Evolutionary conservation across 176 grass and related monocot genomes (phyloP).

Genomic region (Pontederia crassipes): DNA sequence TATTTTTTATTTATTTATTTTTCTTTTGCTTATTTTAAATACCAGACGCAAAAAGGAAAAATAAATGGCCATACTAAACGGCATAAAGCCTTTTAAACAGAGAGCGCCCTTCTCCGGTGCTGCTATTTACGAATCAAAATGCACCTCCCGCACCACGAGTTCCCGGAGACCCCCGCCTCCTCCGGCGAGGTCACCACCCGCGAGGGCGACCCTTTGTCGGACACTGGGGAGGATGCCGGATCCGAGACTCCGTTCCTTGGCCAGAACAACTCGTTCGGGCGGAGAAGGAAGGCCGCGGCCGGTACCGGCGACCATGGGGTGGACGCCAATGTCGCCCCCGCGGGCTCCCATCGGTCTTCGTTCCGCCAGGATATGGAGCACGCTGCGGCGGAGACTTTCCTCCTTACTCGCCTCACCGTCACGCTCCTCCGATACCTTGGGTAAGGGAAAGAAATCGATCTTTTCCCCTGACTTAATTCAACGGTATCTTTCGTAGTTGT

Average conservation of each 20-base stretch:
- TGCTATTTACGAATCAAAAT: no score
- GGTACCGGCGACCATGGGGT: background rate
- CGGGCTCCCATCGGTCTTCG: slow-evolving; percentile 22
- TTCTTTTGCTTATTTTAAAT: no score
- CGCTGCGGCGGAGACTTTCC: slow-evolving; percentile 84
- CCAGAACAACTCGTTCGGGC: slow-evolving; percentile 13
- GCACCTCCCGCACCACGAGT: no score
- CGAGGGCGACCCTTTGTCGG: no score
- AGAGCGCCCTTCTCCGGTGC: no score
- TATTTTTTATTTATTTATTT: no score
- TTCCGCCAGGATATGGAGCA: slow-evolving; percentile 52
- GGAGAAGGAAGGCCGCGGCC: background rate
- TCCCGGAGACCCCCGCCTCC: no score
- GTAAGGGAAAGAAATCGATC: slow-evolving; percentile 24
- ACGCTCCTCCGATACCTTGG: slow-evolving; percentile 75
- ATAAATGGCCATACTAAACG: no score
- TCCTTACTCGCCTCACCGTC: slow-evolving; percentile 67
- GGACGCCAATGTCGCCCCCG: background rate
- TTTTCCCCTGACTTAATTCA: background rate
- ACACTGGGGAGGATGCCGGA: background rate
- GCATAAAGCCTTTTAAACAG: no score
- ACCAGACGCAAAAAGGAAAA: no score
- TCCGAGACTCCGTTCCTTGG: slow-evolving; percentile 1
- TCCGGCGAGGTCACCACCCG: no score
- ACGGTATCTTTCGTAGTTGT: background rate